Percentiles rank a stretch among this genome's conserved stretches.
These are phyloP conservation scores for rapeseed (Brassica napus) DNA, from an alignment of 345 rosid genomes.

Conservation along the genomic window DNA sequence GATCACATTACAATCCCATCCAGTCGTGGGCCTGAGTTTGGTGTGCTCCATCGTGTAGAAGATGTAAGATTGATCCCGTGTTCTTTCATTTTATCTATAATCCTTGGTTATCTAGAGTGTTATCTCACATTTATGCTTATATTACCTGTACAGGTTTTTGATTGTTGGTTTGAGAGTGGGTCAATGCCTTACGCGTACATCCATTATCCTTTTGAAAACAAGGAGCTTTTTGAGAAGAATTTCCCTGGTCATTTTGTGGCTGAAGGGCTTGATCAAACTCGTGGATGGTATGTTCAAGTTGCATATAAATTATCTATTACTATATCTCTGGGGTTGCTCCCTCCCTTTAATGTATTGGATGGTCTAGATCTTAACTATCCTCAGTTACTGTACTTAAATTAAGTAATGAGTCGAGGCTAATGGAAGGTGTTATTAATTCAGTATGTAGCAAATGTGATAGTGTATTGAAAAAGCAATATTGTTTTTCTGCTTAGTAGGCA, in stretches of 20 bases:
- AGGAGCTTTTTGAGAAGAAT: slow-evolving; percentile 78
- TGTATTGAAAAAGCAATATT: not conserved
- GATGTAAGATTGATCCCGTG: slow-evolving; percentile 60
- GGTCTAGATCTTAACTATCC: slow-evolving; percentile 10
- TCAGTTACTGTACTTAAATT: not conserved
- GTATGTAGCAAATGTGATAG: slow-evolving; percentile 11
- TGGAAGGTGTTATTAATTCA: not conserved
- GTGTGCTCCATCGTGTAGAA: slow-evolving; percentile 82
- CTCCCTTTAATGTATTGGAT: not conserved
- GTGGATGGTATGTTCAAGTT: slow-evolving; percentile 69
- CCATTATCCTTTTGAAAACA: slow-evolving; percentile 98
- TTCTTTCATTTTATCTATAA: slow-evolving; percentile 17
- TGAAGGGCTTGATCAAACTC: slow-evolving; percentile 99
- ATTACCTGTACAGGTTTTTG: slow-evolving; percentile 69
- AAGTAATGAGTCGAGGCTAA: not conserved
- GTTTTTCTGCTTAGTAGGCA: not conserved
- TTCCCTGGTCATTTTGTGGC: slow-evolving; percentile 99
- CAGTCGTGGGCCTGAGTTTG: slow-evolving; percentile 71
- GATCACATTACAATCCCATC: slow-evolving; percentile 91
- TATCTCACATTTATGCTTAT: slow-evolving; percentile 7
- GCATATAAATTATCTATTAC: not conserved
- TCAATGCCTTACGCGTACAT: slow-evolving; percentile 99
- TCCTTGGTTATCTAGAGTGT: slow-evolving; percentile 10
- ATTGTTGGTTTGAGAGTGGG: slow-evolving; percentile 99
- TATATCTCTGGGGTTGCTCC: slow-evolving; percentile 4